phyloP scores from a whole-genome alignment of 441 rosid genomes.

The Geranium incanum region DNA sequence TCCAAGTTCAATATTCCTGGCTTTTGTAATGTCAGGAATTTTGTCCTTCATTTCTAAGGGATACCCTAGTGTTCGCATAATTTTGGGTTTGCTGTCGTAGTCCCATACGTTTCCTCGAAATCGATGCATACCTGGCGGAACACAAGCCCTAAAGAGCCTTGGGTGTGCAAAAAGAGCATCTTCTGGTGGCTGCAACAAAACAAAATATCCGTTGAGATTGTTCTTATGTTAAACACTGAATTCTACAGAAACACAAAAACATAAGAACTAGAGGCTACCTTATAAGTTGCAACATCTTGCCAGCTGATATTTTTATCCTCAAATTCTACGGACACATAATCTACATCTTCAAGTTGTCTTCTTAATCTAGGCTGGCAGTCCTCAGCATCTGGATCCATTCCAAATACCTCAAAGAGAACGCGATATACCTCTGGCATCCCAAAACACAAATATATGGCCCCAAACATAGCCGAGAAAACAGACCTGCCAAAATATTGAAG shows the following conservation, averaged over 20 bases:
- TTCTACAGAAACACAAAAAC: background rate
- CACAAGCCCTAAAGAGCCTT: conserved; percentile 90
- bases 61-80: conserved; percentile 67
- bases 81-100: conserved; percentile 72
- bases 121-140: conserved; percentile 95
- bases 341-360: conserved; percentile 92
- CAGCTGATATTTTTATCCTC: conserved; percentile 71
- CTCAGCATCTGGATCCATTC: conserved; percentile 94
- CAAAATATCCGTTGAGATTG: conserved; percentile 1
- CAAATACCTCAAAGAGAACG: conserved; percentile 88
- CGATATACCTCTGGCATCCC: conserved; percentile 97
- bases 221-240: background rate
- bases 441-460: conserved; percentile 83
- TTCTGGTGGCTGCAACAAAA: conserved; percentile 61
- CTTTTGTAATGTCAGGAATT: conserved; percentile 81
- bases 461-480: conserved; percentile 89
- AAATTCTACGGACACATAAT: conserved; percentile 85
- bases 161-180: conserved; percentile 91
- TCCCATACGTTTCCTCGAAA: conserved; percentile 96
- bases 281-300: conserved; percentile 88
- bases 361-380: conserved; percentile 84
- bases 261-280: conserved; percentile 38
- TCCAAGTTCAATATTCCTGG: conserved; percentile 88
- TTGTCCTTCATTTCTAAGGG: conserved; percentile 58
- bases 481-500: conserved; percentile 39